A percentile compares a stretch with the other conserved stretches of the same genome.
Conservation (phyloP, 768 basidiomycete genomes). For the Suillus subluteus region DNA sequence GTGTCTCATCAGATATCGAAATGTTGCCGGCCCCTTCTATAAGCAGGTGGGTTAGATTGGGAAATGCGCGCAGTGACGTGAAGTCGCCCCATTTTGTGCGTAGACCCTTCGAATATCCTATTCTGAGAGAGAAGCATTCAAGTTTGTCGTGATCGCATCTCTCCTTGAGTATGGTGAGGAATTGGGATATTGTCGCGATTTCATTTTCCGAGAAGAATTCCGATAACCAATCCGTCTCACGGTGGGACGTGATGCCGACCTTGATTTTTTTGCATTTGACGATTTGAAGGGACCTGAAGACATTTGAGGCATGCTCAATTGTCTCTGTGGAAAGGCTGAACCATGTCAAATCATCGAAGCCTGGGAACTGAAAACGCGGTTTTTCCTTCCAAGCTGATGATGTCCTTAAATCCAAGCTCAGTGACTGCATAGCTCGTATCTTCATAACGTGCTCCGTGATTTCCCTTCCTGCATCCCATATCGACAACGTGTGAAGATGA, state of each 20-base stretch:
- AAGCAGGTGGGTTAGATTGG: not conserved
- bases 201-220: too few species aligned
- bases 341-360: not conserved
- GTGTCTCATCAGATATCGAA: constrained; percentile 21
- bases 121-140: not conserved
- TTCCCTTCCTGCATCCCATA: not conserved
- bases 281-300: not conserved
- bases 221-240: too few species aligned
- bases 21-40: constrained; percentile 16
- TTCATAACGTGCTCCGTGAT: not conserved
- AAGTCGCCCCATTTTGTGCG: not conserved
- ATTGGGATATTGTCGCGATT: not conserved
- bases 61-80: not conserved
- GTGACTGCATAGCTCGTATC: not conserved
- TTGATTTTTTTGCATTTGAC: not conserved
- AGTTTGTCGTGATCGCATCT: not conserved
- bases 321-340: not conserved
- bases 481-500: not conserved
- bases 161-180: not conserved
- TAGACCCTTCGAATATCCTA: not conserved
- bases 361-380: not conserved
- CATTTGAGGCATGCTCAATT: not conserved
- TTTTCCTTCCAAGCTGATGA: not conserved
- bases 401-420: not conserved
- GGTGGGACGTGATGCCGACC: not conserved